Conservation (phyloP, 2,329 filamentous ascomycete species). For the Tolypocladium tropicale region DNA sequence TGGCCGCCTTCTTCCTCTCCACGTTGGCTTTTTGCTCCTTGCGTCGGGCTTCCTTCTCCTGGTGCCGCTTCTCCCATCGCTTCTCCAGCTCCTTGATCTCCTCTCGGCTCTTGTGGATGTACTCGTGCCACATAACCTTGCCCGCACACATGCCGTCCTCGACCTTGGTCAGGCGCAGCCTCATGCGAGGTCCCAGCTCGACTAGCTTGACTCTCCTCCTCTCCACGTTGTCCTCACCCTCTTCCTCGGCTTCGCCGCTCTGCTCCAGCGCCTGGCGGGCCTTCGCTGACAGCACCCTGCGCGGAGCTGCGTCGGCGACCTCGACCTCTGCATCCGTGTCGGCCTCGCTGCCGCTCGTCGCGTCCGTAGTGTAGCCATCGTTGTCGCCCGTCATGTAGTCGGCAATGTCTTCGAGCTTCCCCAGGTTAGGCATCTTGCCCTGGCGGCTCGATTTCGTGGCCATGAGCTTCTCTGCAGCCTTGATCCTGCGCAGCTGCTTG, state of each 20-base stretch:
- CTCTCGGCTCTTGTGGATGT: constrained; percentile 70
- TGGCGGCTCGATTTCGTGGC: constrained; percentile 51
- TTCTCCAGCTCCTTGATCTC: constrained; percentile 73
- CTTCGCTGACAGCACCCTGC: constrained; percentile 50
- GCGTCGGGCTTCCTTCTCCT: constrained; percentile 74
- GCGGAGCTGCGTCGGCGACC: constrained; percentile 54
- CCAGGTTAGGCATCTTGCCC: constrained; percentile 71
- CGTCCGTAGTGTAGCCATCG: constrained; percentile 74
- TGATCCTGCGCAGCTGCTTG: constrained; percentile 71
- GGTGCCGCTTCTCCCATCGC: constrained; percentile 66
- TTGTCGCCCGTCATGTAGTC: constrained; percentile 87
- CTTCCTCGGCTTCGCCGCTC: constrained; percentile 30
- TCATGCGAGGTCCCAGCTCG: constrained; percentile 86
- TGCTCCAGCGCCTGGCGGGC: constrained; percentile 29
- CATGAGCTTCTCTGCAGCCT: constrained; percentile 73
- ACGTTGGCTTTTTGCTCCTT: constrained; percentile 84
- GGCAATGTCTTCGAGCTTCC: constrained; percentile 83
- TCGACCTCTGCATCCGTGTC: constrained; percentile 97
- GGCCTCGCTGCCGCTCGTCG: constrained; percentile 75
- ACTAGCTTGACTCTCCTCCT: constrained; percentile 84
- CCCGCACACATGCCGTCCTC: constrained; percentile 87
- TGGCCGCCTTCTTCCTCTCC: constrained; percentile 61
- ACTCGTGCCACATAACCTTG: constrained; percentile 96
- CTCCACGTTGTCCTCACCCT: constrained; percentile 54
- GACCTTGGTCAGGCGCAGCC: constrained; percentile 82